phyloP scores from a whole-genome alignment of 345 rosid species.

The Cardamine occulta region DNA sequence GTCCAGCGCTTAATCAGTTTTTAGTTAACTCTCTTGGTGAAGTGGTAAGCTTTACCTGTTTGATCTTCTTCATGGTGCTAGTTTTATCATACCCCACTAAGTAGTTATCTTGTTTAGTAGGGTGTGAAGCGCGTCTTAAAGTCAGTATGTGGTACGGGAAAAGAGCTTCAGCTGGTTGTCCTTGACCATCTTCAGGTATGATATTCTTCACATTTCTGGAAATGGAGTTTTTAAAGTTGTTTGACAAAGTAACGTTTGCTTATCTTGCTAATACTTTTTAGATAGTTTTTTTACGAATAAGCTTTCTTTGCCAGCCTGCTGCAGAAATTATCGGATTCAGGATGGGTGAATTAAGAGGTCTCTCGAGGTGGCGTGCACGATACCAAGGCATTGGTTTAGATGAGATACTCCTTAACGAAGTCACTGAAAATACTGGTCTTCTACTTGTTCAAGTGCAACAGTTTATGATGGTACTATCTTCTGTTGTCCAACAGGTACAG shows the following conservation, averaged over 20 bases:
- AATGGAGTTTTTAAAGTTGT: background rate
- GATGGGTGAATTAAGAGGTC: slow-evolving; percentile 92
- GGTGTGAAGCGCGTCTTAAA: slow-evolving; percentile 88
- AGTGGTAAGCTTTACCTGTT: slow-evolving; percentile 57
- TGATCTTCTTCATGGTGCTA: slow-evolving; percentile 27
- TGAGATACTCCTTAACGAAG: slow-evolving; percentile 66
- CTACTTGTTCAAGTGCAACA: slow-evolving; percentile 82
- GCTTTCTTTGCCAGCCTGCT: slow-evolving; percentile 74
- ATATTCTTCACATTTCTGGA: slow-evolving; percentile 31
- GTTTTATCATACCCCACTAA: slow-evolving; percentile 25
- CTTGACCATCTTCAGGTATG: slow-evolving; percentile 89
- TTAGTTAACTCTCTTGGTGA: slow-evolving; percentile 85
- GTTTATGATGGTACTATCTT: slow-evolving; percentile 79
- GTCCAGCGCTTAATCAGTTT: slow-evolving; percentile 92
- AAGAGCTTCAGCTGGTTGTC: slow-evolving; percentile 84
- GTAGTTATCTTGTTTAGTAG: slow-evolving; percentile 49
- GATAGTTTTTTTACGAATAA: slow-evolving; percentile 7
- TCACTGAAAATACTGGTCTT: slow-evolving; percentile 79
- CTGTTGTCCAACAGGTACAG: slow-evolving; percentile 81
- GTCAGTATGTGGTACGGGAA: slow-evolving; percentile 83
- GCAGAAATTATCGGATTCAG: slow-evolving; percentile 93
- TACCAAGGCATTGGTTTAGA: slow-evolving; percentile 77
- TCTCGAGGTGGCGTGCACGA: slow-evolving; percentile 91
- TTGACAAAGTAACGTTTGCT: background rate
- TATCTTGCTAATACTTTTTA: slow-evolving; percentile 1